Conservation (phyloP, 768 basidiomycete genomes). For the Tylopilus rubrobrunneus region DNA sequence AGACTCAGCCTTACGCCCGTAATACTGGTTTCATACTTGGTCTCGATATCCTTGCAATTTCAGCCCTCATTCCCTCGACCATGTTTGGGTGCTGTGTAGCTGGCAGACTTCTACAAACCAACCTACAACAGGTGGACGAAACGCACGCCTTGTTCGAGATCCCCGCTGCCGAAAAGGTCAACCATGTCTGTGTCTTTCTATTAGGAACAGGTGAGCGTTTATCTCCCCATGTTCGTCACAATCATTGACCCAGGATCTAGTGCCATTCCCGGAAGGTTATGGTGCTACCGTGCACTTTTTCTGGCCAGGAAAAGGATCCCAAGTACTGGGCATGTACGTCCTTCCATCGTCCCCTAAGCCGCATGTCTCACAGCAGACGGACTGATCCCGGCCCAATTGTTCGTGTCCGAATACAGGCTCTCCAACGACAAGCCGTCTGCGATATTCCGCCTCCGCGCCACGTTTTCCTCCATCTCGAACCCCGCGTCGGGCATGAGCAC, state of each 20-base stretch:
- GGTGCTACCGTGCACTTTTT: constrained; percentile 82
- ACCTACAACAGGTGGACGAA: constrained; percentile 76
- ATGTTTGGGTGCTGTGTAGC: constrained; percentile 85
- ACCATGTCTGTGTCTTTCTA: constrained; percentile 84
- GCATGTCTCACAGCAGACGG: not conserved
- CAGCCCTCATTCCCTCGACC: not conserved
- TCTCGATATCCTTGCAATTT: not conserved
- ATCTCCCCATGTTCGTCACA: not conserved
- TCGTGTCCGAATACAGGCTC: constrained; percentile 45
- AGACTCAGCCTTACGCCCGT: not conserved
- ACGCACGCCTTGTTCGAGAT: constrained; percentile 81
- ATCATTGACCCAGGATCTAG: constrained; percentile 29
- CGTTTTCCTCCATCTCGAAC: constrained; percentile 40
- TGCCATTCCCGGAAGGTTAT: constrained; percentile 80
- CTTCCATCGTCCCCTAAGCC: not conserved
- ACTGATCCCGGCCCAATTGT: not conserved
- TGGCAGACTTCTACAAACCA: constrained; percentile 74
- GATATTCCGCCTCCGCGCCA: constrained; percentile 77
- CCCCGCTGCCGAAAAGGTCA: constrained; percentile 64
- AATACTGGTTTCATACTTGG: not conserved
- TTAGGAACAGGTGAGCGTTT: constrained; percentile 61
- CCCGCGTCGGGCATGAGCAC: constrained; percentile 30
- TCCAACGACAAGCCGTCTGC: constrained; percentile 89
- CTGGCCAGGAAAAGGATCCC: constrained; percentile 86
- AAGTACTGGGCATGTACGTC: constrained; percentile 77